phyloP scores from a whole-genome alignment of 2,329 filamentous ascomycete genomes.

The Plectosphaerella plurivora region DNA sequence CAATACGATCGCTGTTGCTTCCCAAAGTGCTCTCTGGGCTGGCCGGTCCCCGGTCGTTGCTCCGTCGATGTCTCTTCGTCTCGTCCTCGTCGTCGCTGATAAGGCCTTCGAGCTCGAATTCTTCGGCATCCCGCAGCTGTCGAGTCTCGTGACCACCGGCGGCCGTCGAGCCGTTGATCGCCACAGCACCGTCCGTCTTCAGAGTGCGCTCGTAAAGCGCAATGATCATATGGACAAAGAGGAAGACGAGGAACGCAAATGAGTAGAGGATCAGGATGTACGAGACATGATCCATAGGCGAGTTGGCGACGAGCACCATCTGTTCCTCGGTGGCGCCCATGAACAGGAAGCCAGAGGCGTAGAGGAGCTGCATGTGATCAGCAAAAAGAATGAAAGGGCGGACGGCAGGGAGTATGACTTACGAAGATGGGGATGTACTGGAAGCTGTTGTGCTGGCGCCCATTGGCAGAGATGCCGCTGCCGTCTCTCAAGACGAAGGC shows the following conservation, averaged over 20 bases:
- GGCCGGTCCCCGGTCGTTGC: slow-evolving; percentile 26
- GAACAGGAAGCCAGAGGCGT: slow-evolving; percentile 90
- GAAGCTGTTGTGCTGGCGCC: slow-evolving; percentile 61
- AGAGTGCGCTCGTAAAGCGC: slow-evolving; percentile 69
- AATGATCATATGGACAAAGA: slow-evolving; percentile 85
- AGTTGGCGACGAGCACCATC: slow-evolving; percentile 71
- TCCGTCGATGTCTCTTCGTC: slow-evolving; percentile 24
- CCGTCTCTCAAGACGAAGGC: slow-evolving; percentile 79
- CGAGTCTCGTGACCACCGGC: background rate
- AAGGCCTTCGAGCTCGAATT: slow-evolving; percentile 88
- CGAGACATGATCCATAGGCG: slow-evolving; percentile 79
- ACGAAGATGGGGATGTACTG: slow-evolving; percentile 51
- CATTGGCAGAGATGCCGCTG: slow-evolving; percentile 59
- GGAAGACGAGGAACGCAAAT: slow-evolving; percentile 82
- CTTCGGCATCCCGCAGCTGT: slow-evolving; percentile 74
- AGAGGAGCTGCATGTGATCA: slow-evolving; percentile 61
- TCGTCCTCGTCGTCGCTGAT: slow-evolving; percentile 77
- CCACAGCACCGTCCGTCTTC: slow-evolving; percentile 31
- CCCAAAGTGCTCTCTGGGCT: slow-evolving; percentile 41
- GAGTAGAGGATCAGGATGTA: slow-evolving; percentile 92
- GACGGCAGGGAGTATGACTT: slow-evolving; percentile 29
- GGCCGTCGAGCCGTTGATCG: slow-evolving; percentile 20
- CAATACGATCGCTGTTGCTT: slow-evolving; percentile 36
- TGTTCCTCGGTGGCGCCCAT: slow-evolving; percentile 98
- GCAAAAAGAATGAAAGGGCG: background rate